Evolutionary conservation across 2,329 filamentous ascomycete genomes (phyloP), one percentile per base, ranked within the genome.

Genomic region (Colletotrichum limetticola): DNA sequence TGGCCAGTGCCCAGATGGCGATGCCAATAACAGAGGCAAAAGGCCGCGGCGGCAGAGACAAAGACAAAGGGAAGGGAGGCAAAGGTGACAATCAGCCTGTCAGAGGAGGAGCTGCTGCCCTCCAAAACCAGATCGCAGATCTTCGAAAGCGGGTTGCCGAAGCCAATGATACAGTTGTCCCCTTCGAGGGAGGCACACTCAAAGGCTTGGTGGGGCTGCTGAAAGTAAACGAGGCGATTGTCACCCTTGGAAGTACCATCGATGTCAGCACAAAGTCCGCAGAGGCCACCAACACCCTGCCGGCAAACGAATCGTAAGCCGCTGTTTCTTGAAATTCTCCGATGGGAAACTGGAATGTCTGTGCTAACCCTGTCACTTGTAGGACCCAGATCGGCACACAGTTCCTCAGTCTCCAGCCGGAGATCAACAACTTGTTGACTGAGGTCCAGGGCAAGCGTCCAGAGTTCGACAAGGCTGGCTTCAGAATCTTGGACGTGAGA

Each of bases 391-490:
- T 72, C 9, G 70, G 70, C 30, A 49, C 32, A 5, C 28, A 22
- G 5, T 72, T 72, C 12, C 46, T 72, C 4, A 32, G 4, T 14
- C 42, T 72, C 2, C 70, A 72, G 26, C 70, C 70, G 12, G 66
- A 72, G 1, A 72, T 72, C 22, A 70, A 26, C 12, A 65, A 30
- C 16, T 28, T 72, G 30, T 24, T 72, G 53, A 49, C 42, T n/a
- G 49, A 59, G 3, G 59, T 72, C 6, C 26, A 64, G 35, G 32
- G 16, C 1, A 72, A 72, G 32, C 70, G 70, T 7, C 53, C 16
- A 26, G 66, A 72, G 4, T 72, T 72, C n/a, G 70, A 72, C 66
- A 72, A 72, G 56, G 70, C 70, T 19, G 70, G 70, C 5, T 72
- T 72, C 26, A 69, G 26, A 12, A 72, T 72, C 12, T 56, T 72